A percentile compares a stretch with the other conserved stretches of the same genome.
These are phyloP conservation scores for Coffea canephora DNA, from an alignment of 257 asterid species.

Conservation along the genomic window DNA sequence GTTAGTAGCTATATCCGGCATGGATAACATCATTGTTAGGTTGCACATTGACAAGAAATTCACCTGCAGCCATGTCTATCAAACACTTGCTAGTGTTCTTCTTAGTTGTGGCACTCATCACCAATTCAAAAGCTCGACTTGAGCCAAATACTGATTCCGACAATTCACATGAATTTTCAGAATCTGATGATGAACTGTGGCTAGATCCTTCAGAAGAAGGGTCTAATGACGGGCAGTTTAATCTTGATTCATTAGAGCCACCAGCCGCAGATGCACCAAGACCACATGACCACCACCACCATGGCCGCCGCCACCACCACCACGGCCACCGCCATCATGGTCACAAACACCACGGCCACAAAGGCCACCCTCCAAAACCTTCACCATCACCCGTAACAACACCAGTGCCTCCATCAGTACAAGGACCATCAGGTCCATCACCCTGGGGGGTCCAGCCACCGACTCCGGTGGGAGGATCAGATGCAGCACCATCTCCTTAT, in stretches of 20 bases:
- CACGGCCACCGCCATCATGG: not conserved
- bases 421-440: not conserved
- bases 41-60: not conserved
- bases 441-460: not conserved
- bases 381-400: not conserved
- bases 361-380: not conserved
- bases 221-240: not conserved
- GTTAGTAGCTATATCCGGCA: too few species aligned
- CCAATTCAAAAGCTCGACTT: slow-evolving; percentile 7
- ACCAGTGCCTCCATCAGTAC: not conserved
- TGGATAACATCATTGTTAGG: too few species aligned
- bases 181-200: not conserved
- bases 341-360: not conserved
- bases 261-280: not conserved
- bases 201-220: not conserved
- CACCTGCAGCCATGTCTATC: not conserved
- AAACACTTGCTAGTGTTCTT: not conserved
- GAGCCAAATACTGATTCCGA: not conserved
- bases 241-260: not conserved
- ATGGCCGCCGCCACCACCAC: not conserved
- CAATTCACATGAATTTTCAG: not conserved
- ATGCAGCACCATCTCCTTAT: not conserved
- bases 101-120: not conserved
- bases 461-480: not conserved
- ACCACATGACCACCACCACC: not conserved